A percentile compares a stretch with the other conserved stretches of the same genome.
Conservation (phyloP, 345 rosid species). For the Citrus sinensis region DVS_A1.0 CM039161.1:23395501-23396000, state of each 20-base stretch:
- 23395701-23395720: not conserved
- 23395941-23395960: constrained; percentile 40
- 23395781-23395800: not conserved
- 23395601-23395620: not conserved
- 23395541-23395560: not conserved
- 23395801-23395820: too few species aligned
- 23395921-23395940: constrained; percentile 44
- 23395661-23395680: not conserved
- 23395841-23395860: too few species aligned
- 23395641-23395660: not conserved
- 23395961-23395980: constrained; percentile 33
- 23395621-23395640: not conserved
- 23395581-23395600: not conserved
- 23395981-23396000: constrained; percentile 33
- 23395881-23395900: too few species aligned
- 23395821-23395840: too few species aligned
- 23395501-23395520: not conserved
- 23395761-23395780: not conserved
- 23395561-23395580: not conserved
- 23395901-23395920: too few species aligned
- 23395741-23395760: not conserved
- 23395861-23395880: too few species aligned
- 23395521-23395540: not conserved
- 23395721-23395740: not conserved
- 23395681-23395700: not conserved